Evolutionary conservation across 306 rosid species (phyloP).

Genomic region (Boehmeria nivea): DNA sequence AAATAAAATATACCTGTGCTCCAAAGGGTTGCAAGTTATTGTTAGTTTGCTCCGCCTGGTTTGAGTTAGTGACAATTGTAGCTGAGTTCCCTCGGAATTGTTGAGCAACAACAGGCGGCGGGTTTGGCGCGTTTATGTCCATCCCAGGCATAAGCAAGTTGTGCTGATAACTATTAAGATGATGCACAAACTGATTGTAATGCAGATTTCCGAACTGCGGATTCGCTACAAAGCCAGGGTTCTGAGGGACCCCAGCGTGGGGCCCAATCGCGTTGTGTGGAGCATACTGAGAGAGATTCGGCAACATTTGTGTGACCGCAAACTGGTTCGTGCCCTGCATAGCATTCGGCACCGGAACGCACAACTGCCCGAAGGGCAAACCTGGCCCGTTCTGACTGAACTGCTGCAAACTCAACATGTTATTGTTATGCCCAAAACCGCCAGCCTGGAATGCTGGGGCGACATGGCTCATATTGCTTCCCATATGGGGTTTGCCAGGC

Average conservation of each 20-base stretch:
- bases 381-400: slow-evolving; percentile 42
- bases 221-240: slow-evolving; percentile 29
- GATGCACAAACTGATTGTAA: slow-evolving; percentile 41
- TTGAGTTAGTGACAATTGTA: slow-evolving; percentile 19
- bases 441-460: slow-evolving; percentile 35
- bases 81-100: slow-evolving; percentile 43
- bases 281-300: slow-evolving; percentile 45
- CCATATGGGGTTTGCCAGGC: slow-evolving; percentile 29
- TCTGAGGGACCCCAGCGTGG: slow-evolving; percentile 42
- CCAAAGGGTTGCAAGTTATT: slow-evolving; percentile 43
- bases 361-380: slow-evolving; percentile 62
- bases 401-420: slow-evolving; percentile 32
- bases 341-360: slow-evolving; percentile 38
- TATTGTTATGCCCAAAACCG: slow-evolving; percentile 39
- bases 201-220: slow-evolving; percentile 39
- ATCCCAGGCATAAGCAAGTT: slow-evolving; percentile 27
- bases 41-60: slow-evolving; percentile 28
- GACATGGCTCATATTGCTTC: slow-evolving; percentile 34
- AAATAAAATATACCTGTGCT: slow-evolving; percentile 44
- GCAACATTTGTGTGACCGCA: slow-evolving; percentile 45
- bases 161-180: no score
- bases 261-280: slow-evolving; percentile 37
- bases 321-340: slow-evolving; percentile 65
- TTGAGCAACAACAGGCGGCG: slow-evolving; percentile 33
- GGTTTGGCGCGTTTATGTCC: slow-evolving; percentile 33